phyloP scores from a whole-genome alignment of 129 eudicot species.

The Helianthus annuus region HanXRQr2.0-SUNRISE NC_035439.2:13309361-13309860 shows the following conservation, averaged over 20 bases:
- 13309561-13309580: constrained; percentile 34
- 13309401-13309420: too few relatives aligned
- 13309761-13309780: not conserved
- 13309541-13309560: constrained; percentile 70
- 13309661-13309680: constrained; percentile 75
- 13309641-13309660: constrained; percentile 58
- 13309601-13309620: not conserved
- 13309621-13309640: constrained; percentile 54
- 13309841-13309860: too few relatives aligned
- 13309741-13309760: not conserved
- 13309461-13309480: constrained; percentile 27
- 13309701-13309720: constrained; percentile 75
- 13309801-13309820: too few relatives aligned
- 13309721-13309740: constrained; percentile 63
- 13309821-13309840: too few relatives aligned
- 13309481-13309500: constrained; percentile 56
- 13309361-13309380: constrained; percentile 45
- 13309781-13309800: not conserved
- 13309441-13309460: not conserved
- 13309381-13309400: constrained; percentile 16
- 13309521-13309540: constrained; percentile 75
- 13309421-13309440: not conserved
- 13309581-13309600: constrained; percentile 13
- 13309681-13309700: constrained; percentile 89
- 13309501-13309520: constrained; percentile 75